Conservation (phyloP, 2,329 filamentous ascomycete genomes). For the Phialocephala sp. region DNA sequence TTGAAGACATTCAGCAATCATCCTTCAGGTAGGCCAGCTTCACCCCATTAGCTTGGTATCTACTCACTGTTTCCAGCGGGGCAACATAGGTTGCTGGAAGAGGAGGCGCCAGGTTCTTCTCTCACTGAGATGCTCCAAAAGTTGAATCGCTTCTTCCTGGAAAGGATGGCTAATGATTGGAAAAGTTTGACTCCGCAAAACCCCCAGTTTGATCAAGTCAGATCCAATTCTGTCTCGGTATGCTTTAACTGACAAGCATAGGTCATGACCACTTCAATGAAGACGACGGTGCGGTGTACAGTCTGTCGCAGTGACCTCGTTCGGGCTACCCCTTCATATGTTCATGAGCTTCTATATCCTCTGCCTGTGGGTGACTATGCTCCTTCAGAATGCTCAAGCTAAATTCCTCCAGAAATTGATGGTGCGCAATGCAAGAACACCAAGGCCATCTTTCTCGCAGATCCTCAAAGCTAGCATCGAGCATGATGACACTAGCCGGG, state of each 20-base stretch:
- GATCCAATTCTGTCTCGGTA: not conserved
- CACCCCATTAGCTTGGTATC: slow-evolving; percentile 23
- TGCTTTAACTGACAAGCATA: slow-evolving; percentile 41
- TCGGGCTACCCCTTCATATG: slow-evolving; percentile 76
- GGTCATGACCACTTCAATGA: slow-evolving; percentile 72
- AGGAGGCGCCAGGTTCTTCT: slow-evolving; percentile 74
- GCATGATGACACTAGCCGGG: slow-evolving; percentile 83
- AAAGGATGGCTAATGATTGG: slow-evolving; percentile 80
- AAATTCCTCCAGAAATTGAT: slow-evolving; percentile 50
- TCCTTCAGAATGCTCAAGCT: slow-evolving; percentile 22
- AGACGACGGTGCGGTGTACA: slow-evolving; percentile 79
- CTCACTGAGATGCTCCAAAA: slow-evolving; percentile 85
- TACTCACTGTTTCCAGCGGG: slow-evolving; percentile 56
- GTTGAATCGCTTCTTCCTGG: slow-evolving; percentile 83
- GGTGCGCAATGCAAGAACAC: slow-evolving; percentile 55
- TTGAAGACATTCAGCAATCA: slow-evolving; percentile 87
- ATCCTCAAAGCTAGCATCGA: slow-evolving; percentile 93
- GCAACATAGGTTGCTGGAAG: slow-evolving; percentile 82
- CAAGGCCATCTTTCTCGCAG: slow-evolving; percentile 78
- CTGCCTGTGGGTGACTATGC: slow-evolving; percentile 39
- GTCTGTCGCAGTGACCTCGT: slow-evolving; percentile 88
- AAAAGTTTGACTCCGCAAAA: slow-evolving; percentile 67
- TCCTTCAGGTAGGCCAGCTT: slow-evolving; percentile 64
- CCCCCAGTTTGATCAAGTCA: slow-evolving; percentile 72
- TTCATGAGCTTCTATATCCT: slow-evolving; percentile 87